Conservation (phyloP, 371 early-diverging fungal genomes). For the Circinella umbellata region DNA sequence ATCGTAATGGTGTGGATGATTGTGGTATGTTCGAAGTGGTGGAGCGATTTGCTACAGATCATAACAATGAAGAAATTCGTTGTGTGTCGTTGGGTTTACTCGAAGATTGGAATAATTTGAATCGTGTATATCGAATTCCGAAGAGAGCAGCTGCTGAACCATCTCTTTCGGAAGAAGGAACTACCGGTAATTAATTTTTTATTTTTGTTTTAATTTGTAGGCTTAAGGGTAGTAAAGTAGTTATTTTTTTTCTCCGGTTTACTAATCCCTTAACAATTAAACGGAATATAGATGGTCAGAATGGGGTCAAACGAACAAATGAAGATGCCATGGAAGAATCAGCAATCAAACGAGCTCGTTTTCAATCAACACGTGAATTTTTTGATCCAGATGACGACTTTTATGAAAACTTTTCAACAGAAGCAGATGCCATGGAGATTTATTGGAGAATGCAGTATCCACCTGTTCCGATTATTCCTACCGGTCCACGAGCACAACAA, state of each 20-base stretch:
- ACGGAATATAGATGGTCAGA: not conserved
- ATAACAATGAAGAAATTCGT: constrained; percentile 43
- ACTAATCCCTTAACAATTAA: not conserved
- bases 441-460: constrained; percentile 26
- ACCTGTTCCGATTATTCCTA: constrained; percentile 32
- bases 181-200: not conserved
- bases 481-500: constrained; percentile 30
- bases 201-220: not conserved
- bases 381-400: constrained; percentile 47
- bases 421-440: constrained; percentile 23
- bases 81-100: constrained; percentile 41
- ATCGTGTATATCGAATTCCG: constrained; percentile 67
- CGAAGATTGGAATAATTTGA: constrained; percentile 57
- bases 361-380: constrained; percentile 37
- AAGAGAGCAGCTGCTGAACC: constrained; percentile 36
- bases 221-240: too few relatives aligned
- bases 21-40: constrained; percentile 62
- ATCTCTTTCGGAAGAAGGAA: constrained; percentile 1
- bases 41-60: constrained; percentile 37
- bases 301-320: not conserved
- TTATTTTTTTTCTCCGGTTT: too few relatives aligned
- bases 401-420: constrained; percentile 36
- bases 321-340: constrained; percentile 1
- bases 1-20: constrained; percentile 75
- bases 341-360: constrained; percentile 19